Evolutionary conservation across 805 yeast genomes (phyloP).

Genomic region (Metschnikowia bowlesiae): DNA sequence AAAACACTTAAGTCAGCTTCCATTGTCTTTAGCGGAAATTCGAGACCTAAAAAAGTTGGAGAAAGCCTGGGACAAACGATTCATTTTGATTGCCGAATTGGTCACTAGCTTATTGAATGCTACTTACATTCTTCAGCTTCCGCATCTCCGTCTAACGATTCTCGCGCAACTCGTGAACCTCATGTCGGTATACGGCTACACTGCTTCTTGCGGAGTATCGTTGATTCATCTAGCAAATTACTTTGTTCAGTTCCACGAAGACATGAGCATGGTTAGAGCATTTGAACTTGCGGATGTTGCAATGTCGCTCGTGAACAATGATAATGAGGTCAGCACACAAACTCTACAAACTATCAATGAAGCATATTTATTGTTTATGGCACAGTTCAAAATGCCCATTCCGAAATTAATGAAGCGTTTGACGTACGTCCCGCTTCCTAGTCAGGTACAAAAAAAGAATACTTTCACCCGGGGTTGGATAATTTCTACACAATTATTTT

Average conservation of each 20-base stretch:
- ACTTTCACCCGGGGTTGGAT: constrained; percentile 9
- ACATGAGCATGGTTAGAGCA: constrained; percentile 31
- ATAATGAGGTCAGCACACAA: constrained; percentile 29
- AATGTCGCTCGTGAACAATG: constrained; percentile 31
- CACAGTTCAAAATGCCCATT: constrained; percentile 39
- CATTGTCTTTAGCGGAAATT: constrained; percentile 38
- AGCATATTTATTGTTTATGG: constrained; percentile 38
- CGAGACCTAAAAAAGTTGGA: constrained; percentile 23
- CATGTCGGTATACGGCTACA: constrained; percentile 37
- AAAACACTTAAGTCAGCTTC: constrained; percentile 26
- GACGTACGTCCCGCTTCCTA: constrained; percentile 5
- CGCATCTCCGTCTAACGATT: constrained; percentile 26
- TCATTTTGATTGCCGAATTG: constrained; percentile 36
- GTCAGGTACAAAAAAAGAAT: constrained; percentile 2
- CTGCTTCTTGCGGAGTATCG: constrained; percentile 37
- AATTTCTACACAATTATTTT: constrained; percentile 6
- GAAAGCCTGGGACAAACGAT: constrained; percentile 22
- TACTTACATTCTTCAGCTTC: constrained; percentile 23
- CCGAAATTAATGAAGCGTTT: constrained; percentile 26
- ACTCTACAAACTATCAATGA: constrained; percentile 38
- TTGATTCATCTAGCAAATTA: constrained; percentile 37
- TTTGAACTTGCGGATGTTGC: constrained; percentile 41
- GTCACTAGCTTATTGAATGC: constrained; percentile 37
- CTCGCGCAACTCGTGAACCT: constrained; percentile 30
- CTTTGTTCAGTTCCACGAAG: constrained; percentile 24